These are phyloP conservation scores for Eucalyptus curtisii DNA, from an alignment of 345 rosid species.

Conservation along the genomic window DNA sequence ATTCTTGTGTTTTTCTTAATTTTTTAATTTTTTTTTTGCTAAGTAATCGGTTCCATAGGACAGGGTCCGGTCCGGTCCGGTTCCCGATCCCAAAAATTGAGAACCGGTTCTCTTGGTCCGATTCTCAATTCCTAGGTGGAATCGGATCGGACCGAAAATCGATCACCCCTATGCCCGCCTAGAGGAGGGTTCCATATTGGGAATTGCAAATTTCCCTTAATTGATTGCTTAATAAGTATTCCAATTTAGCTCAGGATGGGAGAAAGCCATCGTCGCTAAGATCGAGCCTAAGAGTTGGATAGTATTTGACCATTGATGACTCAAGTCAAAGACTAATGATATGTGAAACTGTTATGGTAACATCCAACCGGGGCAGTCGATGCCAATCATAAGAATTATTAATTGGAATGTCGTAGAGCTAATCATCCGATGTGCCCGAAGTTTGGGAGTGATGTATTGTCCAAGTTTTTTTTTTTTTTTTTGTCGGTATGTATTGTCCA, in stretches of 20 bases:
- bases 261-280: neutral
- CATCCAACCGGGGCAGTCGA: neutral
- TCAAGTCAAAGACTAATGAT: neutral
- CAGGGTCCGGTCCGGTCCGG: rapidly evolving
- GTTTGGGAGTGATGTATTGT: neutral
- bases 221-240: neutral
- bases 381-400: neutral
- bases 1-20: too few relatives aligned
- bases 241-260: neutral
- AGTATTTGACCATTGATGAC: neutral
- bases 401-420: neutral
- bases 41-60: rapidly evolving
- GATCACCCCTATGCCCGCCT: neutral
- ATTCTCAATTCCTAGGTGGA: rapidly evolving
- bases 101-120: rapidly evolving
- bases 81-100: too few relatives aligned
- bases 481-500: too few relatives aligned
- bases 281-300: neutral
- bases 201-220: neutral
- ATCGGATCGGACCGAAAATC: rapidly evolving
- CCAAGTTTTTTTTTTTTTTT: too few relatives aligned
- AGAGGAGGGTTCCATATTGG: rapidly evolving
- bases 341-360: neutral
- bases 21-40: too few relatives aligned
- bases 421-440: neutral